Conservation (phyloP, 208 protist genomes). For the Leishmania guyanensis region DNA sequence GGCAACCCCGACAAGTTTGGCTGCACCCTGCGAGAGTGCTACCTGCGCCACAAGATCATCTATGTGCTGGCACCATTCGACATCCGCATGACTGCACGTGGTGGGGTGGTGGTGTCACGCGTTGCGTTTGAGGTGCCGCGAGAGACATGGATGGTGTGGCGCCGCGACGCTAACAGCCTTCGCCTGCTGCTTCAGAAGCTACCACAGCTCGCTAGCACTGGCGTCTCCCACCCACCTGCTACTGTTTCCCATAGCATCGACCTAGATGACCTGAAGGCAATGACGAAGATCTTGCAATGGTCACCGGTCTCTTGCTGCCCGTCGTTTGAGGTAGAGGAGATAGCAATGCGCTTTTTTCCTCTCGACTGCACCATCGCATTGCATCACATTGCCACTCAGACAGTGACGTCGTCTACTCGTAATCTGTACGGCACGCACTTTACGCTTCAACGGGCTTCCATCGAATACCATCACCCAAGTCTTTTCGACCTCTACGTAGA, state of each 20-base stretch:
- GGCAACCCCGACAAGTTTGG: conserved; percentile 24
- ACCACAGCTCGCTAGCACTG: neutral
- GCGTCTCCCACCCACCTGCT: neutral
- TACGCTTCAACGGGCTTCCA: conserved; percentile 3
- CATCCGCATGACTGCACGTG: conserved; percentile 32
- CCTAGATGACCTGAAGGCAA: conserved; percentile 9
- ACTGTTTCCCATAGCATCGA: conserved; percentile 9
- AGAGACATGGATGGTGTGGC: conserved; percentile 34
- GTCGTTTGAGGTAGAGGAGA: conserved; percentile 21
- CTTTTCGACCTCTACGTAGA: conserved; percentile 12
- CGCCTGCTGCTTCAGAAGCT: conserved; percentile 30
- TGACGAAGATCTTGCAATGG: conserved; percentile 25
- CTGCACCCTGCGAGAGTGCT: conserved; percentile 39
- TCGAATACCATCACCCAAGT: conserved; percentile 17
- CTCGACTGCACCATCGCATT: conserved; percentile 23
- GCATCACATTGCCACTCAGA: conserved; percentile 23
- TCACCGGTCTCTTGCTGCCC: conserved; percentile 15
- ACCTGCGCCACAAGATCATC: conserved; percentile 26
- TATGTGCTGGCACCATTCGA: conserved; percentile 38
- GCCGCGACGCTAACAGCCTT: conserved; percentile 21
- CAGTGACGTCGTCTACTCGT: conserved; percentile 3
- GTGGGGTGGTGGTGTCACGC: conserved; percentile 33
- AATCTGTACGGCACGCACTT: conserved; percentile 28
- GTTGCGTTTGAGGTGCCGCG: conserved; percentile 28
- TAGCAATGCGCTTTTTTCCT: conserved; percentile 20